These are phyloP conservation scores for Fraxinus americana DNA, from an alignment of 257 asterid species.

Conservation along the genomic window DNA sequence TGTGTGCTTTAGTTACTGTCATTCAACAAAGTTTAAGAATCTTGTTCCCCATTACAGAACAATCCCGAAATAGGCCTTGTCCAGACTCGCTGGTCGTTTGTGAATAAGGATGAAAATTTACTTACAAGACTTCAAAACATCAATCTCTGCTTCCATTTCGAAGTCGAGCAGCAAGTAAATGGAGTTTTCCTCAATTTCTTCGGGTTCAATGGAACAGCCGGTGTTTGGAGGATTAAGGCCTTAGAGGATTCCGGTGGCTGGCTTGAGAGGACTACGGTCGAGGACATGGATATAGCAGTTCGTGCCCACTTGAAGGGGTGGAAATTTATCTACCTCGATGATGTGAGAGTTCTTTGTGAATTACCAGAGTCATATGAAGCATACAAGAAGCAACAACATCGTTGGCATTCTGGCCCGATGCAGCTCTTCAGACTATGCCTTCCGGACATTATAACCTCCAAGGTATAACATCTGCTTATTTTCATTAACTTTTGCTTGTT, in stretches of 20 bases:
- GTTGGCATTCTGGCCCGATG: constrained; percentile 99
- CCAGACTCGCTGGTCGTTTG: constrained; percentile 90
- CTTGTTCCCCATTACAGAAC: constrained; percentile 53
- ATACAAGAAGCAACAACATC: constrained; percentile 90
- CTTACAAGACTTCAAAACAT: constrained; percentile 87
- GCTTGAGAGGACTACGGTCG: constrained; percentile 96
- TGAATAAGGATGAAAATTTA: constrained; percentile 84
- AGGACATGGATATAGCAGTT: constrained; percentile 95
- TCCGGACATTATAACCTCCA: constrained; percentile 65
- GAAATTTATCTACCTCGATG: constrained; percentile 74
- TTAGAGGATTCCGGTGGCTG: constrained; percentile 96
- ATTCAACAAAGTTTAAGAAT: neutral
- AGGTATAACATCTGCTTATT: constrained; percentile 41
- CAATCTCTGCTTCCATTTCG: constrained; percentile 89
- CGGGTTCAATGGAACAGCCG: constrained; percentile 96
- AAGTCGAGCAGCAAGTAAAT: constrained; percentile 95
- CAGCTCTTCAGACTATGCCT: constrained; percentile 87
- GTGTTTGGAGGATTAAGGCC: constrained; percentile 94
- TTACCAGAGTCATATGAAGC: constrained; percentile 94
- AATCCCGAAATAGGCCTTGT: constrained; percentile 86
- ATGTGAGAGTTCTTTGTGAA: constrained; percentile 79
- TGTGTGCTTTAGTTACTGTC: neutral
- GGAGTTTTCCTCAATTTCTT: constrained; percentile 81
- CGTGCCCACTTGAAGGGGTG: constrained; percentile 88
- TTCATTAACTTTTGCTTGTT: constrained; percentile 1